Base-by-base conservation (phyloP, 75 land plant species). In the Pseudotsuga menziesii region DNA sequence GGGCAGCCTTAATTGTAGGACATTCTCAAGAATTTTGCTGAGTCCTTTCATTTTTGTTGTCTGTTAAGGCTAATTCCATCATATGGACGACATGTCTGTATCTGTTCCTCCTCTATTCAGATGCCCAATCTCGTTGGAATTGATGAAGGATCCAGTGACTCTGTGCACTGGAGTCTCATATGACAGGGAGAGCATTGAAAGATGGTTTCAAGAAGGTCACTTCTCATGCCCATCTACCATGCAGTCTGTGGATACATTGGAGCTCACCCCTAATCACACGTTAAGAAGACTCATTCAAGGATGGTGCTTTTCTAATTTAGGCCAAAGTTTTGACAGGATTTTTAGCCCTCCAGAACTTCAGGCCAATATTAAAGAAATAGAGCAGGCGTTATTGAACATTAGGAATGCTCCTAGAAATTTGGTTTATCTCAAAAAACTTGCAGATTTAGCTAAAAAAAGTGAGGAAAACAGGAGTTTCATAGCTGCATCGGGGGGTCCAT, bases 121-220 rank as follows among this genome's bases (percentile, higher is more conserved):
- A 56, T 89, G 89, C 75, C 93, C 91, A 13, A 89, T 87, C 48
- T 85, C 91, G 6, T 66, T 89, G 4, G 85, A 89, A 57, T 23
- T 87, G 70, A 91, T 88, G 91, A 78, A 77, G 54, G 91, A 89
- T 69, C 91, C 91, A 7, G 93, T 89, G 41, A 91, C 84, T 1
- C 57, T 91, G 23, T 77, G 78, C 17, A 84, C 91, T 14, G 93
- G 93, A 27, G 82, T 89, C 25, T 88, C 87, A 0, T 91, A 88
- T 57, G 93, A 91, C 56, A 84, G 93, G 4, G 74, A 72, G 15
- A 84, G 79, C 88, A 91, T 91, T 58, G 84, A 88, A 75, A 80
- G 39, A 71, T 91, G 93, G 93, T 73, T 91, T 52, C 54, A 55
- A 57, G 75, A 73, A 20, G 75, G 75, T 27, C 57, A 90, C 52